Evolutionary conservation across 2,329 filamentous ascomycete species (phyloP), one percentile per base, ranked within the genome.

Genomic region (Fusarium nisikadoi): DNA sequence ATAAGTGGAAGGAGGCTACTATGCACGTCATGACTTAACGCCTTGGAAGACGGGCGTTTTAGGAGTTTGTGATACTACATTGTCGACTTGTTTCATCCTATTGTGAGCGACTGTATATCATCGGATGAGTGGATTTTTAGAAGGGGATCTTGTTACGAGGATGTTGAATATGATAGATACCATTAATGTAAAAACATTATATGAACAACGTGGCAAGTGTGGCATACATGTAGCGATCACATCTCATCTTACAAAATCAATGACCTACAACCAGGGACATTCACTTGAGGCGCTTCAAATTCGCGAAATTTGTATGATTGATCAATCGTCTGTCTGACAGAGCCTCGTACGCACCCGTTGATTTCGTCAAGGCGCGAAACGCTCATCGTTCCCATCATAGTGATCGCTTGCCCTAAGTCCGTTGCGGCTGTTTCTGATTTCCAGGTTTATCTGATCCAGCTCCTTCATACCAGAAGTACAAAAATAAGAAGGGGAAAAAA

Each of bases 401-500:
- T 62, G 46, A 45, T 42, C 41, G 61, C 47, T 60, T 58, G 52
- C 60, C 67, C 35, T 55, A 41, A 58, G 56, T 59, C 41, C 43
- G 29, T 68, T 59, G 61, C 45, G 50, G 47, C 60, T 45, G 59
- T 53, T 60, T 45, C 58, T 70, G 52, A 45, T 65, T 70, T 59
- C 53, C 70, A 72, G 69, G 39, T 57, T 49, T 47, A 65, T 72
- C 57, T 56, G 66, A 62, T 73, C 61, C 70, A 66, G 70, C 56
- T 57, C 65, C 61, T 63, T 73, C 70, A 73, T 73, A 72, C 70
- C 73, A 70, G 59, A 70, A 72, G 47, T 50, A 65, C 43, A 57
- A 67, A 47, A 54, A 59, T 35, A 59, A 67, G 38, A 65, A 61
- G 46, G 56, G 42, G 54, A 19, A 50, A 62, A 68, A 62, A 36